Percentiles rank a stretch among this genome's conserved stretches.
These are phyloP conservation scores for Saccharum spontaneum DNA, from an alignment of 176 grass and related monocot species.

Conservation along the genomic window DNA sequence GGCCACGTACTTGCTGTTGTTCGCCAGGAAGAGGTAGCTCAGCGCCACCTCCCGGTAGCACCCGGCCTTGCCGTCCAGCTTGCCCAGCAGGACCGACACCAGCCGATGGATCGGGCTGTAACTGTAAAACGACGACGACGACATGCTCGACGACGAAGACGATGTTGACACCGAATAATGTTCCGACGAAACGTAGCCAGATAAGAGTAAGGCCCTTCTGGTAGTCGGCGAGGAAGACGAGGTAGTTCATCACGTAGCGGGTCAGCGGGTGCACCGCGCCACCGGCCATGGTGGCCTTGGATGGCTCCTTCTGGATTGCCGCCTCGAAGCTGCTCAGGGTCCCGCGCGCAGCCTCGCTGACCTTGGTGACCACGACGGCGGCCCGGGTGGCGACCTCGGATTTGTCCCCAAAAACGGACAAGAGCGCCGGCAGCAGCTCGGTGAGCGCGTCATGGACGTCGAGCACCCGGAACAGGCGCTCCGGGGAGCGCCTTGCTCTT, in stretches of 20 bases:
- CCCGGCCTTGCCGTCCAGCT: conserved; percentile 72
- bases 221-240: conserved; percentile 71
- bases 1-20: conserved; percentile 66
- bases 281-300: conserved; percentile 34
- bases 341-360: conserved; percentile 20
- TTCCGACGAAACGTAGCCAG: neutral
- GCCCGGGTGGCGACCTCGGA: conserved; percentile 24
- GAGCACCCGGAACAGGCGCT: conserved; percentile 70
- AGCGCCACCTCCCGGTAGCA: conserved; percentile 40
- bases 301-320: conserved; percentile 52
- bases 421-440: conserved; percentile 37
- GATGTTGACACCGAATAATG: neutral
- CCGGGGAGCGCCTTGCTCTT: conserved; percentile 36
- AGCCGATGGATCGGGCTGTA: conserved; percentile 38
- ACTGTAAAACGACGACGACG: neutral
- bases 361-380: conserved; percentile 22
- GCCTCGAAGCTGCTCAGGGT: conserved; percentile 50
- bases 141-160: too few relatives aligned
- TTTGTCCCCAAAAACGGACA: conserved; percentile 26
- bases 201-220: conserved; percentile 38
- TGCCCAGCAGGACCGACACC: conserved; percentile 50
- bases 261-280: conserved; percentile 68
- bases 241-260: conserved; percentile 87
- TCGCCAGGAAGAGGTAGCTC: conserved; percentile 72
- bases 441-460: conserved; percentile 57